Percentiles rank a stretch among this genome's conserved stretches.
These are phyloP conservation scores for Thelephora terrestris DNA, from an alignment of 1,284 basidiomycete genomes.

Conservation along the genomic window DNA sequence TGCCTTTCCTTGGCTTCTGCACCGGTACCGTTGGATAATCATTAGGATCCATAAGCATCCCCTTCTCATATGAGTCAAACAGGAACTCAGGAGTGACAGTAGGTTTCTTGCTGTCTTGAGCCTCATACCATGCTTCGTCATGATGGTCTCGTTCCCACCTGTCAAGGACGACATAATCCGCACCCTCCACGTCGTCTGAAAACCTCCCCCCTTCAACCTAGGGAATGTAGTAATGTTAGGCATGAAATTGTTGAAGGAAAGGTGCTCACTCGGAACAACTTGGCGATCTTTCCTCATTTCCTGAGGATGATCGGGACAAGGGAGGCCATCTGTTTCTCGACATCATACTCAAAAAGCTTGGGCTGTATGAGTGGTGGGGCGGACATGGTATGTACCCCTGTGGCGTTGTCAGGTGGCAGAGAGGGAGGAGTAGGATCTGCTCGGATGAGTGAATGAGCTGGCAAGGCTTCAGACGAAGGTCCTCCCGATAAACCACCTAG, in stretches of 20 bases:
- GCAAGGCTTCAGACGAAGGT: no score
- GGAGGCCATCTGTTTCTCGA: constrained; percentile 33
- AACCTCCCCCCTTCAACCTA: constrained; percentile 58
- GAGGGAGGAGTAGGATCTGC: no score
- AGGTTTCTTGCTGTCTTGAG: constrained; percentile 25
- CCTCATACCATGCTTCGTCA: constrained; percentile 30
- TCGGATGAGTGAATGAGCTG: no score
- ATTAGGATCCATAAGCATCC: constrained; percentile 33
- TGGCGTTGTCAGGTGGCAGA: no score
- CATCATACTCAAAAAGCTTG: constrained; percentile 9
- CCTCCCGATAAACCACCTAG: no score
- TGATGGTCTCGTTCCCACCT: constrained; percentile 35
- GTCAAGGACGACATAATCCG: constrained; percentile 50
- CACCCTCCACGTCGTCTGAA: constrained; percentile 36
- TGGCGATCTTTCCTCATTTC: constrained; percentile 34
- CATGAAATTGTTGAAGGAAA: neutral
- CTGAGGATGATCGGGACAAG: constrained; percentile 49
- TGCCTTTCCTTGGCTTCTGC: neutral
- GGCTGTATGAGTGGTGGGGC: neutral
- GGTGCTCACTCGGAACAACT: constrained; percentile 40
- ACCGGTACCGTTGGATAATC: constrained; percentile 21
- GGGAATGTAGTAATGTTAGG: constrained; percentile 1
- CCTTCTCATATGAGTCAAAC: constrained; percentile 37
- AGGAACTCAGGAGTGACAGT: constrained; percentile 45
- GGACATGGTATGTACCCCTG: no score